phyloP scores from a whole-genome alignment of 768 basidiomycete species.

The Brasilioporus rufonigricans region DNA sequence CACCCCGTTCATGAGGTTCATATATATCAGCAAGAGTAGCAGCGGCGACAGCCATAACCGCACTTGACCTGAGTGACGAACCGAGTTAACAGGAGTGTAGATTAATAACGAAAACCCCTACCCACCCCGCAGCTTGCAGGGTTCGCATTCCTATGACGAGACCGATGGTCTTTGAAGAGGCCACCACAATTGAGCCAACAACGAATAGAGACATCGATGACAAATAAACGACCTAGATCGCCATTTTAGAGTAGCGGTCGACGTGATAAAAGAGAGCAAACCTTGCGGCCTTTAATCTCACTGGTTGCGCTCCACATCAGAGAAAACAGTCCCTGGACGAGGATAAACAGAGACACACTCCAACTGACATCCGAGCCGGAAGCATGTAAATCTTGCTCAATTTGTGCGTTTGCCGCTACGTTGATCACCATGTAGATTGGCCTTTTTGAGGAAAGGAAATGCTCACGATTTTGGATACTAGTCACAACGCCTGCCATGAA shows the following conservation, averaged over 20 bases:
- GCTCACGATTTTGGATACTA: conserved; percentile 29
- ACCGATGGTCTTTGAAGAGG: conserved; percentile 52
- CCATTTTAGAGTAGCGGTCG: neutral
- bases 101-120: neutral
- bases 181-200: conserved; percentile 57
- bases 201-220: conserved; percentile 51
- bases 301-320: conserved; percentile 68
- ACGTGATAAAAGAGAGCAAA: conserved; percentile 19
- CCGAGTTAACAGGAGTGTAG: neutral
- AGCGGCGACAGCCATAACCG: conserved; percentile 70
- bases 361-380: conserved; percentile 61
- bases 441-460: neutral
- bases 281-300: conserved; percentile 76
- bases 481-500: conserved; percentile 27
- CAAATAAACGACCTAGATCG: conserved; percentile 51
- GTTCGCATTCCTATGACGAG: conserved; percentile 65
- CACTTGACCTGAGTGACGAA: conserved; percentile 47
- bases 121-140: conserved; percentile 62
- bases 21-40: conserved; percentile 80
- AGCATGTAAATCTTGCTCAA: conserved; percentile 59
- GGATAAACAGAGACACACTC: conserved; percentile 68
- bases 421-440: neutral
- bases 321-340: conserved; percentile 67
- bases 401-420: conserved; percentile 65
- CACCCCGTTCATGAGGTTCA: conserved; percentile 75